Percentiles rank a stretch among this genome's conserved stretches.
Evolutionary conservation across 805 yeast species (phyloP).

Genomic region (Barnettozyma sp.): DNA sequence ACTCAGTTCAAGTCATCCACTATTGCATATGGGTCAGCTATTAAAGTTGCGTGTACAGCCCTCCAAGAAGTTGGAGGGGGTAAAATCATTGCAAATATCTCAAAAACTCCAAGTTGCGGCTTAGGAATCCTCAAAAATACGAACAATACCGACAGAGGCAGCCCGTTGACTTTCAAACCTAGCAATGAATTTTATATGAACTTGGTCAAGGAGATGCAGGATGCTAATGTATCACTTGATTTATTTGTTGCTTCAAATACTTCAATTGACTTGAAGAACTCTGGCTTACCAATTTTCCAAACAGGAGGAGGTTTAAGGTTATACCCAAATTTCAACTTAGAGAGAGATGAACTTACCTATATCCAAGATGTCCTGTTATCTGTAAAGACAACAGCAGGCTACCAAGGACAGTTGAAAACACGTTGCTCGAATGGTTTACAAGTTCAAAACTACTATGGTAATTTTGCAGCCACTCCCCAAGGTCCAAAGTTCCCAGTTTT

Average conservation of each 20-base stretch:
- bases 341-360: conserved; percentile 62
- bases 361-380: conserved; percentile 52
- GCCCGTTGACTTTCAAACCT: conserved; percentile 41
- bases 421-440: conserved; percentile 87
- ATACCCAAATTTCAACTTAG: conserved; percentile 61
- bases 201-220: conserved; percentile 49
- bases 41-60: conserved; percentile 59
- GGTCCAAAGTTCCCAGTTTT: conserved; percentile 72
- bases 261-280: conserved; percentile 65
- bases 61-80: conserved; percentile 72
- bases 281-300: conserved; percentile 53
- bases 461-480: conserved; percentile 33
- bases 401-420: conserved; percentile 75
- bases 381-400: conserved; percentile 50
- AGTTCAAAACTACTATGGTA: conserved; percentile 68
- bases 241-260: conserved; percentile 60
- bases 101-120: conserved; percentile 73
- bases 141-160: conserved; percentile 33
- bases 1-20: conserved; percentile 39
- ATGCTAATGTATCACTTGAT: conserved; percentile 65
- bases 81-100: conserved; percentile 61
- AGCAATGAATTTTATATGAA: conserved; percentile 56
- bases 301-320: conserved; percentile 67
- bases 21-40: conserved; percentile 74
- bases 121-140: conserved; percentile 53